Conservation (phyloP, 129 eudicot genomes). For the Smallanthus sonchifolius region DNA sequence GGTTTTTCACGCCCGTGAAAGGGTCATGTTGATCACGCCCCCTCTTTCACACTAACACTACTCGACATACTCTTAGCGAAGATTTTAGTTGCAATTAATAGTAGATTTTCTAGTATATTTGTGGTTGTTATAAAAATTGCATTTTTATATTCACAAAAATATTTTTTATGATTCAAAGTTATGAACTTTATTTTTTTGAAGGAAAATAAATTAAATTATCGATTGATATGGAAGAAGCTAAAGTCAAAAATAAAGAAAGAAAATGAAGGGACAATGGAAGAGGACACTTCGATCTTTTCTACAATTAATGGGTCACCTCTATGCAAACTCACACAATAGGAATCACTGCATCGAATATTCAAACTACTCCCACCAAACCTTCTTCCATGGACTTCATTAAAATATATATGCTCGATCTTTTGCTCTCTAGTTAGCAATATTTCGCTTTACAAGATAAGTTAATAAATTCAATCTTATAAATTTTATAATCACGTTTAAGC, state of each 20-base stretch:
- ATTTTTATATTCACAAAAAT: neutral
- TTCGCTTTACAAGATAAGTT: neutral
- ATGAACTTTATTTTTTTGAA: neutral
- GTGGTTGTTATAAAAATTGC: neutral
- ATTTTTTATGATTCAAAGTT: neutral
- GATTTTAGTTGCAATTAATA: neutral
- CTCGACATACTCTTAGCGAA: neutral
- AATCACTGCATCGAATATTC: constrained; percentile 20
- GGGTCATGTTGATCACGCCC: too few species aligned
- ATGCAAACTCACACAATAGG: neutral
- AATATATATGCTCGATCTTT: neutral
- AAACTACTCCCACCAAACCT: constrained; percentile 16
- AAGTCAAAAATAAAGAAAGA: neutral
- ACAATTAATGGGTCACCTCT: constrained; percentile 5
- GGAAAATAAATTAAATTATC: neutral
- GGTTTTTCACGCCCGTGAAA: too few species aligned
- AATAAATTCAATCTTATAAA: neutral
- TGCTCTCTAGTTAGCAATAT: neutral
- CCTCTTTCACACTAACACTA: too few species aligned
- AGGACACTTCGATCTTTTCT: neutral
- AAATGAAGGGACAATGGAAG: neutral
- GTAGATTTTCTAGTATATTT: neutral
- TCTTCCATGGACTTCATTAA: neutral
- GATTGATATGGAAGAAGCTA: neutral
- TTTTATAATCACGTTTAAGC: too few species aligned